phyloP scores from a whole-genome alignment of 2,329 filamentous ascomycete genomes.

The Fusarium subglutinans region DNA sequence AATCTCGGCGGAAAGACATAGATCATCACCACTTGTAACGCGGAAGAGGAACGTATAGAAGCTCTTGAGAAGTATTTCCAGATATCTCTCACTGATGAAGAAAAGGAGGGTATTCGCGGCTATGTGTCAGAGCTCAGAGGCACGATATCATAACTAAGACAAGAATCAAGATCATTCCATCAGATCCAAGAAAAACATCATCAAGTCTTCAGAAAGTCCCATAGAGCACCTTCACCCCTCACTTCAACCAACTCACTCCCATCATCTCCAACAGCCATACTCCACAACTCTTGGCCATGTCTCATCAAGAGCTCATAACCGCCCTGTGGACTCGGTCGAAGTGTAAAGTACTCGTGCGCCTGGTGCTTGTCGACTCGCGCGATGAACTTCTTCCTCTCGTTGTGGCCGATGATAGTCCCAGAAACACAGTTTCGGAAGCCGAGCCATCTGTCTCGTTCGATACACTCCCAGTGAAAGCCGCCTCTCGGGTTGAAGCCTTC shows the following conservation, averaged over 20 bases:
- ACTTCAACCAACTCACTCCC: slow-evolving; percentile 40
- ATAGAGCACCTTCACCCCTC: slow-evolving; percentile 43
- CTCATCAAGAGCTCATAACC: slow-evolving; percentile 47
- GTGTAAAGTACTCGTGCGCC: slow-evolving; percentile 45
- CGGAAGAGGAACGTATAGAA: slow-evolving; percentile 57
- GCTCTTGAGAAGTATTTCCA: slow-evolving; percentile 60
- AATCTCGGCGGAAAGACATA: slow-evolving; percentile 26
- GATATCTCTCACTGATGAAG: slow-evolving; percentile 52
- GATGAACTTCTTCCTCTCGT: slow-evolving; percentile 35
- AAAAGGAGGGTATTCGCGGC: slow-evolving; percentile 14
- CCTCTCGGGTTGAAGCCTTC: slow-evolving; percentile 23
- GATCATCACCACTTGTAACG: slow-evolving; percentile 45
- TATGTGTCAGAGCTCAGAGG: slow-evolving; percentile 11
- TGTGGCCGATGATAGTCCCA: slow-evolving; percentile 47
- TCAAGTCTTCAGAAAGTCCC: slow-evolving; percentile 42
- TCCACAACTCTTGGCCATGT: slow-evolving; percentile 42
- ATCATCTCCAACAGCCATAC: slow-evolving; percentile 38
- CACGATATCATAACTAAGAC: too few relatives aligned
- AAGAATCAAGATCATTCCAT: not conserved
- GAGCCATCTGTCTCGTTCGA: slow-evolving; percentile 50
- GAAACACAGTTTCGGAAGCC: slow-evolving; percentile 50
- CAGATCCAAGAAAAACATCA: not conserved
- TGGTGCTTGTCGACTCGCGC: slow-evolving; percentile 39
- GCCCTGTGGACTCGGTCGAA: slow-evolving; percentile 42
- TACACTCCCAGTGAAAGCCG: slow-evolving; percentile 50